These are phyloP conservation scores for Colletotrichum sp. DNA, from an alignment of 2,329 filamentous ascomycete species.

Conservation along the genomic window DNA sequence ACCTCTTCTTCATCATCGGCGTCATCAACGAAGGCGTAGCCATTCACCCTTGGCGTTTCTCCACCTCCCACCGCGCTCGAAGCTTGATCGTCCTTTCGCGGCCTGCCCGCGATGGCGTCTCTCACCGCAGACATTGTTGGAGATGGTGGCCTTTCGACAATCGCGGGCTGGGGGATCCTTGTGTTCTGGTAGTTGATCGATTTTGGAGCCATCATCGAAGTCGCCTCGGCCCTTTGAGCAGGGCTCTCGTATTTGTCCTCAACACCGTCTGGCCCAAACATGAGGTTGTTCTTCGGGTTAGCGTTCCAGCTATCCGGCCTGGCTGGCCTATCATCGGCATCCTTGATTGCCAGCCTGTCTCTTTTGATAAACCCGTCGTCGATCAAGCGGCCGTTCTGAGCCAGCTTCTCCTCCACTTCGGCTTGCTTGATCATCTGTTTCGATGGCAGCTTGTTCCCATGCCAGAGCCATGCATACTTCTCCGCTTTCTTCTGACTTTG, in stretches of 20 bases:
- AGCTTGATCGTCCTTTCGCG: conserved; percentile 67
- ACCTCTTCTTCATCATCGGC: conserved; percentile 60
- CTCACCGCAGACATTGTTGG: conserved; percentile 85
- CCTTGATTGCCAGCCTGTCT: conserved; percentile 67
- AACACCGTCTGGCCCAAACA: conserved; percentile 78
- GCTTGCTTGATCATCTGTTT: conserved; percentile 77
- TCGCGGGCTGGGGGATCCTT: conserved; percentile 64
- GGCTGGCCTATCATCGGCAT: conserved; percentile 75
- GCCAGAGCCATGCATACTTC: conserved; percentile 90
- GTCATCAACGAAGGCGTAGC: conserved; percentile 93
- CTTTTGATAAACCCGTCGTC: conserved; percentile 61
- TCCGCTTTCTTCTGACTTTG: conserved; percentile 85
- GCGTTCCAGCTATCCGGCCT: conserved; percentile 78
- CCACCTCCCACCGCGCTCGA: conserved; percentile 60
- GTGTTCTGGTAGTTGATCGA: conserved; percentile 85
- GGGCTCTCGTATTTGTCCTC: conserved; percentile 66
- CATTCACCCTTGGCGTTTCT: conserved; percentile 90
- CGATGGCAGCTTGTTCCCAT: conserved; percentile 84
- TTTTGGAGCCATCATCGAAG: conserved; percentile 78
- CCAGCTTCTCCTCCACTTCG: conserved; percentile 60
- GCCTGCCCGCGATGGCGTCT: conserved; percentile 80
- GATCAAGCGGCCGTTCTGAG: conserved; percentile 48
- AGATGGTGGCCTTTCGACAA: conserved; percentile 63
- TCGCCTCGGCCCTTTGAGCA: conserved; percentile 70
- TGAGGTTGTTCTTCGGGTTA: conserved; percentile 79